A percentile compares a stretch with the other conserved stretches of the same genome.
phyloP scores from a whole-genome alignment of 208 protist genomes.

The Trypanosoma mega region DNA sequence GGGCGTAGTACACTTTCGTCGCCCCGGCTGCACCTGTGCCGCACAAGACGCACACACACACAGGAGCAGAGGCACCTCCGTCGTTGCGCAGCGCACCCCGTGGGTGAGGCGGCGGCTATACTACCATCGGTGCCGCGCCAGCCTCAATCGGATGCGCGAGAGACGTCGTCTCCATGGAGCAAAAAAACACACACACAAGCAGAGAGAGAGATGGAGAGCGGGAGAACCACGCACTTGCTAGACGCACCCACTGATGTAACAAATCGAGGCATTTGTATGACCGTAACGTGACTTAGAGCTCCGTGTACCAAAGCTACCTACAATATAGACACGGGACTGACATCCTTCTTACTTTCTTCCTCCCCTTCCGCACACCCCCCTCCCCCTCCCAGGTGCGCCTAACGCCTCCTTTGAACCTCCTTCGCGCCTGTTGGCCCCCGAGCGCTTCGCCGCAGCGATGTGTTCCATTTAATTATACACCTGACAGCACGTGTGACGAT shows the following conservation, averaged over 20 bases:
- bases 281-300: constrained; percentile 20
- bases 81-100: background rate
- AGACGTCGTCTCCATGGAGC: too few relatives aligned
- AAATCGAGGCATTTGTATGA: constrained; percentile 33
- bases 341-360: background rate
- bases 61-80: too few relatives aligned
- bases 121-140: constrained; percentile 1
- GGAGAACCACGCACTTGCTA: background rate
- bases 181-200: too few relatives aligned
- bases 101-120: background rate
- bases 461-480: background rate
- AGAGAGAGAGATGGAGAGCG: background rate
- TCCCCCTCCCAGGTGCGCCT: background rate
- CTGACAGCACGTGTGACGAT: constrained; percentile 7
- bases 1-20: constrained; percentile 13
- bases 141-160: constrained; percentile 21
- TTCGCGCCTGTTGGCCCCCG: background rate
- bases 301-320: constrained; percentile 31
- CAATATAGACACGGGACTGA: constrained; percentile 29
- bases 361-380: constrained; percentile 5
- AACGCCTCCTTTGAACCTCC: constrained; percentile 4
- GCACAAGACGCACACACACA: too few relatives aligned
- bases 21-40: constrained; percentile 30
- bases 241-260: constrained; percentile 7
- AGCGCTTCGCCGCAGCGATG: constrained; percentile 1